phyloP scores from a whole-genome alignment of 495 filamentous ascomycete species.

The Xylaria nigripes region DNA sequence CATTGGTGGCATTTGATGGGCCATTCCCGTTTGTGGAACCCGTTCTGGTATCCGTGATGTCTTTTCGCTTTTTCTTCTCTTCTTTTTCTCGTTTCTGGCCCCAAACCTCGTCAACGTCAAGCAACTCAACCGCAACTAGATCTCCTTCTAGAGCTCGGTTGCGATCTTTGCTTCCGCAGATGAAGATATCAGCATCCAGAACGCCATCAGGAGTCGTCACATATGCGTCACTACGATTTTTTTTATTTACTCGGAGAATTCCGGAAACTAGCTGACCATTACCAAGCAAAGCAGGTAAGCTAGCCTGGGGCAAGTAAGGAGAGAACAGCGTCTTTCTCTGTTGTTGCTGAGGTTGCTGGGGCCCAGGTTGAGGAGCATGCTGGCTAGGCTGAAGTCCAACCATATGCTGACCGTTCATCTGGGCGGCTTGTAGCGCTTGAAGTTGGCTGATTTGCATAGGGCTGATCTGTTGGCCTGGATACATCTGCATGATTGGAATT shows the following conservation, averaged over 20 bases:
- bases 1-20: slow-evolving; percentile 53
- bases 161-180: slow-evolving; percentile 96
- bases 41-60: slow-evolving; percentile 84
- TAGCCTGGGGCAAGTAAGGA: slow-evolving; percentile 93
- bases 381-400: slow-evolving; percentile 64
- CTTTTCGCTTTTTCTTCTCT: slow-evolving; percentile 99
- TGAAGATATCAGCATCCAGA: slow-evolving; percentile 97
- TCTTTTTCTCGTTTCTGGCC: slow-evolving; percentile 97
- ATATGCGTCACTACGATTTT: slow-evolving; percentile 97
- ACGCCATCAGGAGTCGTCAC: slow-evolving; percentile 81
- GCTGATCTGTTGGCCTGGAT: slow-evolving; percentile 75
- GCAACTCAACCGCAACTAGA: slow-evolving; percentile 87
- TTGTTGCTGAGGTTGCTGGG: slow-evolving; percentile 65
- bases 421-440: slow-evolving; percentile 81
- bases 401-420: slow-evolving; percentile 70
- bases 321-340: slow-evolving; percentile 98
- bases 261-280: slow-evolving; percentile 94
- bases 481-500: slow-evolving; percentile 69
- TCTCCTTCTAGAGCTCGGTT: slow-evolving; percentile 96
- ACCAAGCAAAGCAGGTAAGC: slow-evolving; percentile 77
- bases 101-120: slow-evolving; percentile 98
- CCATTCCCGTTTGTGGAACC: slow-evolving; percentile 63
- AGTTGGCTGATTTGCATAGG: slow-evolving; percentile 83
- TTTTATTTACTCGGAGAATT: slow-evolving; percentile 97
- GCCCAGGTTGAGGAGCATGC: slow-evolving; percentile 60